phyloP scores from a whole-genome alignment of 129 eudicot genomes.

The Erigeron canadensis region DNA sequence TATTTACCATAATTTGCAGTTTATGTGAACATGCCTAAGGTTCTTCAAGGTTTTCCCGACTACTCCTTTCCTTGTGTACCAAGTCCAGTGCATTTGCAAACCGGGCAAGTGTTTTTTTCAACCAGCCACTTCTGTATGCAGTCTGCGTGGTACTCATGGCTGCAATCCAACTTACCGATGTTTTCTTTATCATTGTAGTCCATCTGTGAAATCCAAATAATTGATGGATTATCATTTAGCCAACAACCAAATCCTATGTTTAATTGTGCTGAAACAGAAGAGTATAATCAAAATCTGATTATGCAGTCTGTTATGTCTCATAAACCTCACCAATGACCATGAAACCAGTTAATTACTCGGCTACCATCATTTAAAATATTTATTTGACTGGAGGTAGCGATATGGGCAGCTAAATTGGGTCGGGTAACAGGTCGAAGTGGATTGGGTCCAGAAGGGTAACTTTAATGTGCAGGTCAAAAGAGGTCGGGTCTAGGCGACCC shows the following conservation, averaged over 20 bases:
- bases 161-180: slow-evolving; percentile 69
- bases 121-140: slow-evolving; percentile 85
- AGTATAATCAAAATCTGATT: background rate
- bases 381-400: background rate
- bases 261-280: slow-evolving; percentile 1
- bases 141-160: slow-evolving; percentile 78
- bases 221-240: background rate
- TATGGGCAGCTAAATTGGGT: background rate
- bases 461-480: background rate
- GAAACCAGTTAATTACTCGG: background rate
- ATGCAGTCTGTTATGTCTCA: too few species aligned
- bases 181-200: slow-evolving; percentile 65
- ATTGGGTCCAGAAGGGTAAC: background rate
- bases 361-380: background rate
- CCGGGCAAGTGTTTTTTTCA: slow-evolving; percentile 82
- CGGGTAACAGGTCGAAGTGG: background rate
- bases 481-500: background rate
- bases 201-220: slow-evolving; percentile 33
- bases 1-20: slow-evolving; percentile 37
- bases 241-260: background rate
- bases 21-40: slow-evolving; percentile 30
- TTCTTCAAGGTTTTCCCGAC: slow-evolving; percentile 15
- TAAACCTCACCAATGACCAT: background rate
- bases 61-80: slow-evolving; percentile 20
- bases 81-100: slow-evolving; percentile 83